These are phyloP conservation scores for Lentinula boryana DNA, from an alignment of 768 basidiomycete species.

Conservation along the genomic window DNA sequence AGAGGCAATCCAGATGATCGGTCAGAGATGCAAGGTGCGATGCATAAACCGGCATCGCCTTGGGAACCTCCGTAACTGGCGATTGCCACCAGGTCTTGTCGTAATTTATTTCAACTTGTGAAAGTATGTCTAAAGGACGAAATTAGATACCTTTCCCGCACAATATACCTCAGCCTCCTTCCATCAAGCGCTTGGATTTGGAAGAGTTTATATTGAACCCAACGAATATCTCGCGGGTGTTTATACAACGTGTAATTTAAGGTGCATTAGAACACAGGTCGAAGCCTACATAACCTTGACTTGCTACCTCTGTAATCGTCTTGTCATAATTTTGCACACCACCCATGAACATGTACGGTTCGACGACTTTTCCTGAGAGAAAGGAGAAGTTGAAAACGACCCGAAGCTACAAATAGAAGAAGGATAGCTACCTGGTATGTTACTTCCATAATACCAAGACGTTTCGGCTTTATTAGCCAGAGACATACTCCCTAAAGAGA, in stretches of 20 bases:
- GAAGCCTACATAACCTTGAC: slow-evolving; percentile 12
- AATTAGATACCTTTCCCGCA: no score
- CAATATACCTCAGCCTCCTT: no score
- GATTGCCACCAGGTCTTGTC: no score
- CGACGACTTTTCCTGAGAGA: slow-evolving; percentile 3
- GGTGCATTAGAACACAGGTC: not conserved
- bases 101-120: no score
- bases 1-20: not conserved
- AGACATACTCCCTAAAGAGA: not conserved
- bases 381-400: not conserved
- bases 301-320: slow-evolving; percentile 1
- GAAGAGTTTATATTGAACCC: no score
- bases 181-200: no score
- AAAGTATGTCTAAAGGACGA: no score
- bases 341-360: slow-evolving; percentile 9
- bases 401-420: not conserved
- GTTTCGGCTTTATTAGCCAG: not conserved
- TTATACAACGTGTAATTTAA: not conserved
- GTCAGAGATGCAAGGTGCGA: not conserved
- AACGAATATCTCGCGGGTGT: no score
- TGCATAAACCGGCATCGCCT: not conserved
- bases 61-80: not conserved
- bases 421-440: slow-evolving; percentile 6
- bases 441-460: slow-evolving; percentile 12
- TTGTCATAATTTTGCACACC: slow-evolving; percentile 7